Percentiles rank a stretch among this genome's conserved stretches.
These are phyloP conservation scores for Prunus persica DNA, from an alignment of 306 rosid genomes.

Conservation along the genomic window DNA sequence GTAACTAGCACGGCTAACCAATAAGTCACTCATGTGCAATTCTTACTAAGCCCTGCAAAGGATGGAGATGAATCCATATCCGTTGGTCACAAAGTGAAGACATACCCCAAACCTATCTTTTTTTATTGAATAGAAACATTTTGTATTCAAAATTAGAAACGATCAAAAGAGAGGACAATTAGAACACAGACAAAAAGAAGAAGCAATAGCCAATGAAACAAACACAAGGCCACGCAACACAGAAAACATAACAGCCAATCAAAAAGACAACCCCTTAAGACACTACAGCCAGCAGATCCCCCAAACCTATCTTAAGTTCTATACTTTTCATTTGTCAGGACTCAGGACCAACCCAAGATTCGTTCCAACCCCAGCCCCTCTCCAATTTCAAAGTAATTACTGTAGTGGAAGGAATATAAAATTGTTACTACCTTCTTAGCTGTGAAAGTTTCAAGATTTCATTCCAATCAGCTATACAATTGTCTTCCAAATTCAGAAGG, in stretches of 20 bases:
- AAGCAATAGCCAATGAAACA: no score
- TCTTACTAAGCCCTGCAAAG: neutral
- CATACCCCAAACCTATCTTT: neutral
- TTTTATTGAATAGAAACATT: no score
- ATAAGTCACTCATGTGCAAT: neutral
- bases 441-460: slow-evolving; percentile 79
- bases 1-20: neutral
- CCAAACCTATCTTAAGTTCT: neutral
- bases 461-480: slow-evolving; percentile 74
- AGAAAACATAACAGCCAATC: no score
- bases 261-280: no score
- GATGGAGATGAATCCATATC: neutral
- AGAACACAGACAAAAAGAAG: no score
- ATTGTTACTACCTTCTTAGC: slow-evolving; percentile 57
- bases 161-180: no score
- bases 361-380: neutral
- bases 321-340: neutral
- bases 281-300: no score
- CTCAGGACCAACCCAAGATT: neutral
- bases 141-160: no score
- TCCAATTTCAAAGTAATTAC: neutral
- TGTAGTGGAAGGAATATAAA: slow-evolving; percentile 2
- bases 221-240: no score
- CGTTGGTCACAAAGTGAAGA: neutral
- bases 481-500: slow-evolving; percentile 88